Conservation (phyloP, 2,329 filamentous ascomycete genomes). For the Cercospora zeae-maydis region DNA sequence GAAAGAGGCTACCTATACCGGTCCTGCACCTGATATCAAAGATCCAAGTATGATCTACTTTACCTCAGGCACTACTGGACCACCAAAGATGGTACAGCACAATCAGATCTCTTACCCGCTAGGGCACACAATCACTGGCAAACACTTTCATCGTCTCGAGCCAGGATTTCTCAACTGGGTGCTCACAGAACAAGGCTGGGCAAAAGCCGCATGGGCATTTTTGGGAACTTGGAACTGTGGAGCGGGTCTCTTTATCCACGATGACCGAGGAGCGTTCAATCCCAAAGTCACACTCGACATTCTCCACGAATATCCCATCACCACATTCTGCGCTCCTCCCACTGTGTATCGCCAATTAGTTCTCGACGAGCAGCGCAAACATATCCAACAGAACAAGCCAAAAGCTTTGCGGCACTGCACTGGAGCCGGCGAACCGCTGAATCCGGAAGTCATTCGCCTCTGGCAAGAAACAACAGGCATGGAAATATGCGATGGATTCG, state of each 20-base stretch:
- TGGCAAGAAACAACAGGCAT: slow-evolving; percentile 39
- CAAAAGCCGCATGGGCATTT: slow-evolving; percentile 43
- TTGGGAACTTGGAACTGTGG: slow-evolving; percentile 43
- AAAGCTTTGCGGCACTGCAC: slow-evolving; percentile 38
- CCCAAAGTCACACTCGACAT: slow-evolving; percentile 34
- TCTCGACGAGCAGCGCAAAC: slow-evolving; percentile 33
- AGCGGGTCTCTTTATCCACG: slow-evolving; percentile 42
- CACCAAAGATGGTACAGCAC: slow-evolving; percentile 43
- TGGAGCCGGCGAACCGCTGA: slow-evolving; percentile 42
- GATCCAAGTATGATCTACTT: slow-evolving; percentile 41
- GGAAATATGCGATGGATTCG: slow-evolving; percentile 42
- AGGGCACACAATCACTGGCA: slow-evolving; percentile 41
- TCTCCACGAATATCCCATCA: slow-evolving; percentile 40
- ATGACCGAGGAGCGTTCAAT: slow-evolving; percentile 38
- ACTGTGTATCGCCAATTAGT: slow-evolving; percentile 43
- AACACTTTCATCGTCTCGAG: slow-evolving; percentile 38
- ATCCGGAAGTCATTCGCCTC: slow-evolving; percentile 39
- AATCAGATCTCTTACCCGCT: slow-evolving; percentile 43
- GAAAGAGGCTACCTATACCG: slow-evolving; percentile 24
- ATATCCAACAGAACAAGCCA: slow-evolving; percentile 32
- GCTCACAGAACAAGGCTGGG: slow-evolving; percentile 44
- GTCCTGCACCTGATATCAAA: slow-evolving; percentile 29
- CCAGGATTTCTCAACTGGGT: slow-evolving; percentile 42
- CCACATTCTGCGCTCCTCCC: slow-evolving; percentile 42
- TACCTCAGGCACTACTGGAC: slow-evolving; percentile 41